These are phyloP conservation scores for Sphaerulina vaccinii DNA, from an alignment of 2,329 filamentous ascomycete genomes.

Conservation along the genomic window DNA sequence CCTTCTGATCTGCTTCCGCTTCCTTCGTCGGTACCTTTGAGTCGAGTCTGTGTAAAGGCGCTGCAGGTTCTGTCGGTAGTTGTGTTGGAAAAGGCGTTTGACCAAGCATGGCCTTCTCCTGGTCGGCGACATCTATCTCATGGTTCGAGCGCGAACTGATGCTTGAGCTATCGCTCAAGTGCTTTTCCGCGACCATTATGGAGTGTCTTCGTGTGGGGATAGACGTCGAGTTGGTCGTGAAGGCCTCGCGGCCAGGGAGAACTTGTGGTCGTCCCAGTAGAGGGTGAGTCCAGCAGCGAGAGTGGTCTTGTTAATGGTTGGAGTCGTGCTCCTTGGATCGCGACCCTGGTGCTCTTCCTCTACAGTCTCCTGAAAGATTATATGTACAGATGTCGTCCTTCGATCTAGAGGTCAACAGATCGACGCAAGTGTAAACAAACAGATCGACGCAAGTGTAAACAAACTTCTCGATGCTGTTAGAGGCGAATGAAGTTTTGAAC, in stretches of 20 bases:
- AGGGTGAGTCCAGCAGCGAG: no score
- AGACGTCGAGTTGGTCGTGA: slow-evolving; percentile 6
- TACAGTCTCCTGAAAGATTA: no score
- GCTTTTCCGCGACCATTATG: slow-evolving; percentile 3
- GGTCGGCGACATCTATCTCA: slow-evolving; percentile 29
- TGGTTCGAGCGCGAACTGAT: slow-evolving; percentile 17
- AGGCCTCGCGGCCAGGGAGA: slow-evolving; percentile 11
- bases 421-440: background rate
- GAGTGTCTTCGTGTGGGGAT: background rate
- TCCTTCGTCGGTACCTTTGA: slow-evolving; percentile 26
- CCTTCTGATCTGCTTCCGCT: slow-evolving; percentile 27
- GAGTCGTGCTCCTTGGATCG: no score
- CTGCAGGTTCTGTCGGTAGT: slow-evolving; percentile 29
- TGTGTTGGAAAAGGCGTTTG: slow-evolving; percentile 34
- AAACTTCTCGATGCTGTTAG: background rate
- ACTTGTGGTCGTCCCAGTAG: background rate
- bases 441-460: background rate
- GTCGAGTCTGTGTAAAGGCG: slow-evolving; percentile 30
- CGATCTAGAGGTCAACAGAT: background rate
- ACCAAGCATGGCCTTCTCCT: slow-evolving; percentile 33
- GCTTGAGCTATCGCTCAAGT: slow-evolving; percentile 12
- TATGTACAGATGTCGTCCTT: background rate
- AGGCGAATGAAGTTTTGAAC: background rate
- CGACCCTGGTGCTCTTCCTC: no score
- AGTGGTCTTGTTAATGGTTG: no score